Conservation (phyloP, 257 asterid genomes). For the Scutellaria minor region DNA sequence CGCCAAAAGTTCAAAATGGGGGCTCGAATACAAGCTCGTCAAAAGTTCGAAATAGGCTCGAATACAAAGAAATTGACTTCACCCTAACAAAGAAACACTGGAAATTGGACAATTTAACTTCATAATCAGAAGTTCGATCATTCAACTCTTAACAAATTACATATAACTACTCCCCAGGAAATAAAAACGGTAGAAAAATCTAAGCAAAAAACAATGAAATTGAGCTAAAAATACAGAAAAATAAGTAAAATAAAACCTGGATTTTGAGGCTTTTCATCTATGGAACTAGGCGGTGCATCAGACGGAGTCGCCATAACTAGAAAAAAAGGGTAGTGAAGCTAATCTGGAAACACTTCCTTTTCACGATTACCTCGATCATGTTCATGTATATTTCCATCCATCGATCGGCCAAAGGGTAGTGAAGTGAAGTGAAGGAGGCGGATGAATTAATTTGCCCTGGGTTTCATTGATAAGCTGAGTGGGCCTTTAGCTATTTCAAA, state of each 20-base stretch:
- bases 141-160: slow-evolving; percentile 8
- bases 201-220: background rate
- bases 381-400: too few relatives aligned
- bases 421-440: too few relatives aligned
- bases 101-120: slow-evolving; percentile 7
- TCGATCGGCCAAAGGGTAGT: too few relatives aligned
- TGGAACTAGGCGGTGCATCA: slow-evolving; percentile 60
- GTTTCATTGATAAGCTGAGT: too few relatives aligned
- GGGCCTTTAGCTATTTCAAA: too few relatives aligned
- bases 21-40: too few relatives aligned
- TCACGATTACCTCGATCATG: too few relatives aligned
- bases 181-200: background rate
- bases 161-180: background rate
- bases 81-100: slow-evolving; percentile 14
- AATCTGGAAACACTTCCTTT: too few relatives aligned
- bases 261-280: slow-evolving; percentile 38
- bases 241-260: slow-evolving; percentile 50
- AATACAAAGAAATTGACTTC: slow-evolving; percentile 14
- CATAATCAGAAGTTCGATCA: slow-evolving; percentile 18
- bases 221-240: slow-evolving; percentile 1
- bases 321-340: background rate
- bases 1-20: too few relatives aligned
- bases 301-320: slow-evolving; percentile 46
- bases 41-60: too few relatives aligned
- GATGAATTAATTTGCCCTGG: too few relatives aligned